Percentiles rank a stretch among this genome's conserved stretches.
phyloP scores from a whole-genome alignment of 768 basidiomycete genomes.

The Hysterangium stoloniferum region DNA sequence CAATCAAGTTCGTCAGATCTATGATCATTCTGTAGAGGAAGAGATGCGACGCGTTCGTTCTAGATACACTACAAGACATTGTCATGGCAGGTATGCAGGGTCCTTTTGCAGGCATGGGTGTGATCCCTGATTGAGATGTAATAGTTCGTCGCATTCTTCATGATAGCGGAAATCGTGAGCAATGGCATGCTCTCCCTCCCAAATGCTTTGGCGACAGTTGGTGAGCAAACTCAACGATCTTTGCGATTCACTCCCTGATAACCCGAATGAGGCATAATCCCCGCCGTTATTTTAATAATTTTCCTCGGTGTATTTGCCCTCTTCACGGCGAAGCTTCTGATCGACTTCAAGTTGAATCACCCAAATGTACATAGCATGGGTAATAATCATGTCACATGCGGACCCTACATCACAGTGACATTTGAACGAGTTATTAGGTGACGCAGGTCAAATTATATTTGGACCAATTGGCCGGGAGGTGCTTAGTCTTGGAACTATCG shows the following conservation, averaged over 20 bases:
- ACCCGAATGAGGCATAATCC: conserved; percentile 36
- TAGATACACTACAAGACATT: conserved; percentile 47
- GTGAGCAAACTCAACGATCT: conserved; percentile 18
- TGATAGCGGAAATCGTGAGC: conserved; percentile 52
- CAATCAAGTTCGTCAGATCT: conserved; percentile 18
- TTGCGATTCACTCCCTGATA: not conserved
- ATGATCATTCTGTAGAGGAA: not conserved
- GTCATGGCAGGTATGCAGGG: conserved; percentile 33
- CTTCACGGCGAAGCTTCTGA: conserved; percentile 43
- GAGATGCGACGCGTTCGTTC: not conserved
- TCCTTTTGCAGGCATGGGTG: not conserved
- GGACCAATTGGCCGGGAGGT: conserved; percentile 41
- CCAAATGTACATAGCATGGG: conserved; percentile 48
- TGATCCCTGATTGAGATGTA: not conserved
- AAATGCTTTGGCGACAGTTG: conserved; percentile 43
- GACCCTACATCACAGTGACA: not conserved
- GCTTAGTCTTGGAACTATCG: conserved; percentile 37
- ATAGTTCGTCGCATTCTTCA: conserved; percentile 41
- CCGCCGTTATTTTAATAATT: conserved; percentile 43
- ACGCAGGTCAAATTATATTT: conserved; percentile 42
- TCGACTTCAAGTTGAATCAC: conserved; percentile 52
- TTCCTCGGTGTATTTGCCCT: conserved; percentile 45
- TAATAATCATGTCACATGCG: conserved; percentile 15
- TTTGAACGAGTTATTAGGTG: conserved; percentile 28
- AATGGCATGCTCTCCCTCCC: conserved; percentile 51